Conservation (phyloP, 139 green algal genomes). For the Chlorella sp. region DNA sequence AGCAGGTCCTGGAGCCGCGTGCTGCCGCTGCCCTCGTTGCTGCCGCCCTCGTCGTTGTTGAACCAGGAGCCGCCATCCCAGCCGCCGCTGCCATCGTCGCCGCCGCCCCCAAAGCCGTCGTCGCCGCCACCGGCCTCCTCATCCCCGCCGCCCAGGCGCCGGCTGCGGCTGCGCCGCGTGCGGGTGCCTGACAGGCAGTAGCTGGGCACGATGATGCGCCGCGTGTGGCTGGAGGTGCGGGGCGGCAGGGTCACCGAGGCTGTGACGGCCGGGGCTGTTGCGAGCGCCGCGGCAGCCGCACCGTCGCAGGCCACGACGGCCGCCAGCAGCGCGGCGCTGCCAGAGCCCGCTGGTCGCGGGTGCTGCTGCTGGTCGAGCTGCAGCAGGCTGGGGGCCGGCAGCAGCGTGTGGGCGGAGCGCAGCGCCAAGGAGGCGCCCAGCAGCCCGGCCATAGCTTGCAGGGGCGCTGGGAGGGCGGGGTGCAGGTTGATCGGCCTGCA, state of each 20-base stretch:
- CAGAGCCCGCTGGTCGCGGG: no score
- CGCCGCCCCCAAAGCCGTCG: slow-evolving; percentile 8
- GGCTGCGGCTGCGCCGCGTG: slow-evolving; percentile 4
- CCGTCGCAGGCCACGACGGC: not conserved
- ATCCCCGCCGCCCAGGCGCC: slow-evolving; percentile 1
- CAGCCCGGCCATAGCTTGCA: no score
- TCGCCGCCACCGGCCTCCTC: slow-evolving; percentile 2
- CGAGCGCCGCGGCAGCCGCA: not conserved
- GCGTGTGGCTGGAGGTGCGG: slow-evolving; percentile 2
- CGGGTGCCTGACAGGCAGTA: not conserved
- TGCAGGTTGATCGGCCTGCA: no score
- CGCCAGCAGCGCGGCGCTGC: no score
- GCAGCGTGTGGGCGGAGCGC: no score
- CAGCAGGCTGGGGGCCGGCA: no score
- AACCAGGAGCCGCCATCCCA: not conserved
- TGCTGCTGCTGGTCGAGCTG: no score
- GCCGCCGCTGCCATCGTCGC: slow-evolving; percentile 17
- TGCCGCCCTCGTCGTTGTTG: not conserved
- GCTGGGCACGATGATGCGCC: slow-evolving; percentile 12
- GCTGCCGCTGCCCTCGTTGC: not conserved
- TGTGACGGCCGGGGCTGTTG: not conserved
- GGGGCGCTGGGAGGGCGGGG: no score
- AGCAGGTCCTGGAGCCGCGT: slow-evolving; percentile 28
- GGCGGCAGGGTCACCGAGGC: not conserved
- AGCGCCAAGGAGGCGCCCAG: no score